These are phyloP conservation scores for Citrullus mucosospermus DNA, from an alignment of 306 rosid genomes.

Conservation along the genomic window DNA sequence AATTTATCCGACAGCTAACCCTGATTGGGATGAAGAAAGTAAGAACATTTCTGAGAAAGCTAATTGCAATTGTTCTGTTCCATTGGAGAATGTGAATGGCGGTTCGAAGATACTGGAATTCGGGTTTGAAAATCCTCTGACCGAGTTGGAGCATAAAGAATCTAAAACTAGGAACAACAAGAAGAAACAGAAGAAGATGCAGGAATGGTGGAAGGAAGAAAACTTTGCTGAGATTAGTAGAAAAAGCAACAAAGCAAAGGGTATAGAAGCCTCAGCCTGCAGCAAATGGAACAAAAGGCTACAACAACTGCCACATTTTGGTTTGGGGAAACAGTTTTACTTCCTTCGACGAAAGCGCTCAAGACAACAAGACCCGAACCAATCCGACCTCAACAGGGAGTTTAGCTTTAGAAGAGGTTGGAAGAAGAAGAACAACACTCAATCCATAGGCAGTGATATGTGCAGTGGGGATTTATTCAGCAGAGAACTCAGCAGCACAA, in stretches of 20 bases:
- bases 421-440: slow-evolving; percentile 49
- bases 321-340: slow-evolving; percentile 47
- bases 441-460: slow-evolving; percentile 62
- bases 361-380: slow-evolving; percentile 27
- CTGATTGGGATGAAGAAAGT: slow-evolving; percentile 75
- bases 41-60: slow-evolving; percentile 36
- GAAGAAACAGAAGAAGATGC: slow-evolving; percentile 74
- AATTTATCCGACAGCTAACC: slow-evolving; percentile 63
- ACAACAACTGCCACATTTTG: slow-evolving; percentile 70
- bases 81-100: slow-evolving; percentile 33
- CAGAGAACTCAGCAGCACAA: slow-evolving; percentile 95
- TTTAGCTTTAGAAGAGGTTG: slow-evolving; percentile 88
- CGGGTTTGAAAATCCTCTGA: slow-evolving; percentile 16
- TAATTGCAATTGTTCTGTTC: slow-evolving; percentile 29
- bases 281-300: slow-evolving; percentile 54
- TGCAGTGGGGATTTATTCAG: slow-evolving; percentile 85
- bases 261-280: slow-evolving; percentile 15
- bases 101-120: slow-evolving; percentile 29
- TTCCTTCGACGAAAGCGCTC: slow-evolving; percentile 31
- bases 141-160: slow-evolving; percentile 32
- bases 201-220: slow-evolving; percentile 99
- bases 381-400: slow-evolving; percentile 52
- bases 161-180: slow-evolving; percentile 38
- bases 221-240: slow-evolving; percentile 74
- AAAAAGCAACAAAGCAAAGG: slow-evolving; percentile 41